These are phyloP conservation scores for Grammothele lineata DNA, from an alignment of 768 basidiomycete species.

Conservation along the genomic window DNA sequence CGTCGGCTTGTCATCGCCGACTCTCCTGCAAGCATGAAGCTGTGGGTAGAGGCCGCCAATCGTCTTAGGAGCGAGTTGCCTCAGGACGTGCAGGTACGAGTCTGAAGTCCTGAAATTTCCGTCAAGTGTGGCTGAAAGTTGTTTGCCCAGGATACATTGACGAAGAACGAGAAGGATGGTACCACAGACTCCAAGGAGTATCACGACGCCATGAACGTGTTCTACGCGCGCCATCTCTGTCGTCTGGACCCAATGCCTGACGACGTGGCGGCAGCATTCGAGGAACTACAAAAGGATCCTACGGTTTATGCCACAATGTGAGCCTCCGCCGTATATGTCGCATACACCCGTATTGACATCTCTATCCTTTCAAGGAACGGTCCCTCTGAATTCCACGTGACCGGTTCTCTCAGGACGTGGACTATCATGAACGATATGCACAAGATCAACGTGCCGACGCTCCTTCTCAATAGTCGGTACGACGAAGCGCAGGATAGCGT, in stretches of 20 bases:
- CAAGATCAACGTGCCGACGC: constrained; percentile 22
- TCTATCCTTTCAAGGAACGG: not conserved
- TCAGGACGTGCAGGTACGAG: constrained; percentile 34
- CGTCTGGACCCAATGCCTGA: constrained; percentile 42
- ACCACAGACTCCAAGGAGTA: constrained; percentile 44
- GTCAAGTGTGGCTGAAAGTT: too few relatives aligned
- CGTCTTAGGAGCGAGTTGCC: constrained; percentile 38
- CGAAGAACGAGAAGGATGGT: constrained; percentile 41
- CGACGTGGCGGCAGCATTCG: constrained; percentile 31
- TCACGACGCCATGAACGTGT: constrained; percentile 36
- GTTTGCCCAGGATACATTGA: constrained; percentile 13
- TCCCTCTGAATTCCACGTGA: not conserved
- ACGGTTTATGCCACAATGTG: not conserved
- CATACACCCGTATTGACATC: too few relatives aligned
- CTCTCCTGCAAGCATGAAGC: constrained; percentile 25
- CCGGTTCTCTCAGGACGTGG: constrained; percentile 21
- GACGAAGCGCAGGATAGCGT: constrained; percentile 27
- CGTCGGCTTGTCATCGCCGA: constrained; percentile 32
- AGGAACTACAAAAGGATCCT: constrained; percentile 20
- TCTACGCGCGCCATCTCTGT: constrained; percentile 41
- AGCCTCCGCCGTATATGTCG: not conserved
- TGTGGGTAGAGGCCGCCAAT: constrained; percentile 31
- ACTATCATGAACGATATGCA: constrained; percentile 24
- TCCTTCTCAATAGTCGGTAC: constrained; percentile 27
- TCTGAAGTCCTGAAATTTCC: too few relatives aligned